Evolutionary conservation across 148 eudicot genomes (phyloP).

Genomic region (Spergularia marina): DNA sequence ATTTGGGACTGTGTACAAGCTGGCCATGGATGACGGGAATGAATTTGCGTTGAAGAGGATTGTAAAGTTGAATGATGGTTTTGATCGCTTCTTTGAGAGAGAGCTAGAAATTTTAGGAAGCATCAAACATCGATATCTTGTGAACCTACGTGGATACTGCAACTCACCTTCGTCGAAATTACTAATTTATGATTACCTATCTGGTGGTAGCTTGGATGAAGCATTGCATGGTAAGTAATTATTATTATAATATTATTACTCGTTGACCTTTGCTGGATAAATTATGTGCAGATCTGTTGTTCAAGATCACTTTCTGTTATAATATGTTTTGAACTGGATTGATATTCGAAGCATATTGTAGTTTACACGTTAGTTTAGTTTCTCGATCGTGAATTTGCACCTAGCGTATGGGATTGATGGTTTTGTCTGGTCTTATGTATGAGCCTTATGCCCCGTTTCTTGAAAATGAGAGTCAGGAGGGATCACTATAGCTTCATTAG

Average conservation of each 20-base stretch:
- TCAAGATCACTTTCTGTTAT: background rate
- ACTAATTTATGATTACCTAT: slow-evolving; percentile 84
- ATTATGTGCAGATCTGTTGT: background rate
- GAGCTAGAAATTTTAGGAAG: slow-evolving; percentile 99
- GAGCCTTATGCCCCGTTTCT: too few relatives aligned
- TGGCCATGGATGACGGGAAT: slow-evolving; percentile 94
- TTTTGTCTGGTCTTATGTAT: too few relatives aligned
- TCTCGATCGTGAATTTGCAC: too few relatives aligned
- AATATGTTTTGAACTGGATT: background rate
- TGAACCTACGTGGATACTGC: slow-evolving; percentile 98
- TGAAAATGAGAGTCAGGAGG: too few relatives aligned
- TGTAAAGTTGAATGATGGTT: slow-evolving; percentile 74
- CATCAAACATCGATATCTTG: slow-evolving; percentile 90
- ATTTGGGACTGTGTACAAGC: slow-evolving; percentile 93
- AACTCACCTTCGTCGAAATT: slow-evolving; percentile 83
- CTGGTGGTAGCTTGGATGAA: slow-evolving; percentile 97
- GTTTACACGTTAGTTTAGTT: too few relatives aligned
- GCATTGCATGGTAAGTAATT: slow-evolving; percentile 80
- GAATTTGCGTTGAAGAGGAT: slow-evolving; percentile 91
- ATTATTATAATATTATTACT: slow-evolving; percentile 14
- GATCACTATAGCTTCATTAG: too few relatives aligned
- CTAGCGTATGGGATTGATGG: too few relatives aligned
- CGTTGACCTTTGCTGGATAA: background rate
- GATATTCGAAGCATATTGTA: too few relatives aligned
- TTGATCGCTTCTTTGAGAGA: slow-evolving; percentile 93